Conservation (phyloP, 495 filamentous ascomycete genomes). For the Ascodesmis nigricans region DNA sequence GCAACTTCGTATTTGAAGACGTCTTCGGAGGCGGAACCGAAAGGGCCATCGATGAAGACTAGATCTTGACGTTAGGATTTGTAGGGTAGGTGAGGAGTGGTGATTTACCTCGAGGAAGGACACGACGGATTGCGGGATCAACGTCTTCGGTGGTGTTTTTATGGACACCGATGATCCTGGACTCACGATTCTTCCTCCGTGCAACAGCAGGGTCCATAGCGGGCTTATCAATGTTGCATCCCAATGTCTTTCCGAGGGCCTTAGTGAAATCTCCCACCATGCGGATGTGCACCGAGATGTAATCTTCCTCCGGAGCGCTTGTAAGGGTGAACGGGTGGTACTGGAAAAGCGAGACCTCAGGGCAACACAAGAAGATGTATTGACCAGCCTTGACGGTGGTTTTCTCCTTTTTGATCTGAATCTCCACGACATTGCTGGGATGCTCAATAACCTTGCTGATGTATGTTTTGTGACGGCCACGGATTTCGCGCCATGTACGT, state of each 20-base stretch:
- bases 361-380: slow-evolving; percentile 67
- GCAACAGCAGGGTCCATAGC: slow-evolving; percentile 23
- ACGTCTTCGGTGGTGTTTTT: slow-evolving; percentile 32
- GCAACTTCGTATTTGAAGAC: slow-evolving; percentile 60
- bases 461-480: slow-evolving; percentile 50
- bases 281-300: slow-evolving; percentile 59
- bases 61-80: background rate
- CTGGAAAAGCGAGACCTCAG: slow-evolving; percentile 57
- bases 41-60: slow-evolving; percentile 60
- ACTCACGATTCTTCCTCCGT: slow-evolving; percentile 26
- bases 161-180: slow-evolving; percentile 39
- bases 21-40: slow-evolving; percentile 55
- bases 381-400: slow-evolving; percentile 58
- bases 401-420: slow-evolving; percentile 66
- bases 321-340: slow-evolving; percentile 64
- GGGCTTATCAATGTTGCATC: slow-evolving; percentile 43
- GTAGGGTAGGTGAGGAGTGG: background rate
- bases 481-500: slow-evolving; percentile 44
- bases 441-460: slow-evolving; percentile 69
- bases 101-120: slow-evolving; percentile 33
- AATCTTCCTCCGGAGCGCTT: slow-evolving; percentile 60
- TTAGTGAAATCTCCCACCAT: slow-evolving; percentile 49
- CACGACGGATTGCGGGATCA: slow-evolving; percentile 44
- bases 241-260: slow-evolving; percentile 38
- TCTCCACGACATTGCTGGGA: slow-evolving; percentile 61